These are phyloP conservation scores for Microcos paniculata DNA, from an alignment of 345 rosid species.

Conservation along the genomic window DNA sequence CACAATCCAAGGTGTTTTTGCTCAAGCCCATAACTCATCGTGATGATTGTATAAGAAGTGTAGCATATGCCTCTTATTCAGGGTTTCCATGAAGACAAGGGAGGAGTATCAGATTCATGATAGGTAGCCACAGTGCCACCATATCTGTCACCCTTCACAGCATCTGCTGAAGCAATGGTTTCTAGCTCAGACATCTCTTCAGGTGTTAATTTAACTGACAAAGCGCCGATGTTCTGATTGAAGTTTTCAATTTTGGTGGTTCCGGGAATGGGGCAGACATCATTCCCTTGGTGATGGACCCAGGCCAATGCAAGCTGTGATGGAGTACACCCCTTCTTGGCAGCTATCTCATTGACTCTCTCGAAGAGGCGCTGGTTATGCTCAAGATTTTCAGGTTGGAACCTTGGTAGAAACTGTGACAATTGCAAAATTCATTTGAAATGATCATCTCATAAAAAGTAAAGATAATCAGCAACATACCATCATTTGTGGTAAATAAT, in stretches of 20 bases:
- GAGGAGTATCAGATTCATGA: constrained; percentile 49
- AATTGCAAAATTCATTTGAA: background rate
- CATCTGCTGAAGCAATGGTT: constrained; percentile 33
- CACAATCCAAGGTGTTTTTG: background rate
- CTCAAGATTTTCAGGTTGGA: constrained; percentile 57
- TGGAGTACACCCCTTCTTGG: constrained; percentile 52
- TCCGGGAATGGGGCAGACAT: constrained; percentile 18
- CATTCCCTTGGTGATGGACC: constrained; percentile 41
- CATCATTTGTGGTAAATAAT: background rate
- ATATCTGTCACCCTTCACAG: constrained; percentile 46
- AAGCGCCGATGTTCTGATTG: constrained; percentile 56
- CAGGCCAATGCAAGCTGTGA: constrained; percentile 78
- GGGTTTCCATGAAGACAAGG: constrained; percentile 57
- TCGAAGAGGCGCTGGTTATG: constrained; percentile 44
- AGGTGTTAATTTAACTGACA: constrained; percentile 50
- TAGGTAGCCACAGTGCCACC: background rate
- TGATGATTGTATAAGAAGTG: background rate
- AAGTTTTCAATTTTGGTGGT: constrained; percentile 63
- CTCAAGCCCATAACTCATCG: background rate
- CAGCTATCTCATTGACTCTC: constrained; percentile 42
- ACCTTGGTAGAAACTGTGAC: constrained; percentile 53
- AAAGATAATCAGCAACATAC: background rate
- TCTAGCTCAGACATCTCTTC: constrained; percentile 64
- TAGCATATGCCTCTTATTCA: background rate
- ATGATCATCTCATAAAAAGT: background rate